Evolutionary conservation across 257 asterid species (phyloP).

Genomic region (Thymus mandschuricus): DNA sequence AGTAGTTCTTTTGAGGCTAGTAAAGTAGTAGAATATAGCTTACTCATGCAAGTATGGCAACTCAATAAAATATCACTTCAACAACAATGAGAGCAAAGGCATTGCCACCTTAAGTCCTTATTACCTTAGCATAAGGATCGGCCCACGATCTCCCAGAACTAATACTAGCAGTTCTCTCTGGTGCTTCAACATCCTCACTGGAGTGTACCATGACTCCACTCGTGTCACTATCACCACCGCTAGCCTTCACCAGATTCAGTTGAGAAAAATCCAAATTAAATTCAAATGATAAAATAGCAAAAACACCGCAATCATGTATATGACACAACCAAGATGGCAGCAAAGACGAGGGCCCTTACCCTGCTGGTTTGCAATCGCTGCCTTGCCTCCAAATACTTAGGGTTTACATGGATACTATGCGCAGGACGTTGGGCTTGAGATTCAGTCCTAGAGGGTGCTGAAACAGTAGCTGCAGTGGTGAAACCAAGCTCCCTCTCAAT

Average conservation of each 20-base stretch:
- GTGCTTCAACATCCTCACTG: constrained; percentile 52
- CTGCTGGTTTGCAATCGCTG: constrained; percentile 67
- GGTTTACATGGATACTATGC: constrained; percentile 86
- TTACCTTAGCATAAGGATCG: constrained; percentile 62
- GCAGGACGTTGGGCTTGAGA: constrained; percentile 76
- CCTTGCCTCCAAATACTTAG: constrained; percentile 86
- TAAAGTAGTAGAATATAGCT: neutral
- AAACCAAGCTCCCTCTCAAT: constrained; percentile 91
- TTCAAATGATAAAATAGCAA: neutral
- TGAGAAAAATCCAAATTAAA: neutral
- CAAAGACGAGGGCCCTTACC: constrained; percentile 46
- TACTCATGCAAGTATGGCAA: neutral
- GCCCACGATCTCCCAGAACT: constrained; percentile 63
- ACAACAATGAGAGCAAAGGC: constrained; percentile 14
- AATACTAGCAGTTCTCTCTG: constrained; percentile 54
- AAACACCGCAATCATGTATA: constrained; percentile 12
- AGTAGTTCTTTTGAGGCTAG: neutral
- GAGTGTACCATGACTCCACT: constrained; percentile 45
- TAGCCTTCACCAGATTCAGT: constrained; percentile 50
- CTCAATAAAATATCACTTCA: neutral
- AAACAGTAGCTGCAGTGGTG: constrained; percentile 59
- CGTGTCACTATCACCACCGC: constrained; percentile 49
- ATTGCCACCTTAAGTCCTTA: neutral
- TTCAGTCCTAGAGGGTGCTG: constrained; percentile 60
- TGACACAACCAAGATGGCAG: neutral